Evolutionary conservation across 768 basidiomycete species (phyloP).

Genomic region (Suillus paluster): DNA sequence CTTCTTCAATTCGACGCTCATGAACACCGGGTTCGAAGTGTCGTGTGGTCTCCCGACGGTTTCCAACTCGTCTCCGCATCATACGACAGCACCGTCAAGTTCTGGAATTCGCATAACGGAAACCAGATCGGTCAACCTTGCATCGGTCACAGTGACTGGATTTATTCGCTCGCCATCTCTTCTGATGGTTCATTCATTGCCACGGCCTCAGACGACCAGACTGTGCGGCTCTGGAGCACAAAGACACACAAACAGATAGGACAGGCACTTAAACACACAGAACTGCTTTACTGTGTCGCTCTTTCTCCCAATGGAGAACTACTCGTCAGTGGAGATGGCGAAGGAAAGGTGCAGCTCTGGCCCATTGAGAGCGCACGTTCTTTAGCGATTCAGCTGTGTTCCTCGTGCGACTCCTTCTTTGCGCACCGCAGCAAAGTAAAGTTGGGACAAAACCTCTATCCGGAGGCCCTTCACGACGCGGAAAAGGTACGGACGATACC

Average conservation of each 20-base stretch:
- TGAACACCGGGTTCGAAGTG: too few species aligned
- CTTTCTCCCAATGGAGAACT: not conserved
- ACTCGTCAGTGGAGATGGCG: not conserved
- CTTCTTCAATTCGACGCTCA: too few species aligned
- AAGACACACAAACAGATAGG: slow-evolving; percentile 3
- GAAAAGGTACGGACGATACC: not conserved
- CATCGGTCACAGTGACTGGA: slow-evolving; percentile 22
- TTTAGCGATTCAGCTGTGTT: too few species aligned
- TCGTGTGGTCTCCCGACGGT: too few species aligned
- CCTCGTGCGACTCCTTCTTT: too few species aligned
- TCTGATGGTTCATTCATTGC: slow-evolving; percentile 33
- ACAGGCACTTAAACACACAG: not conserved
- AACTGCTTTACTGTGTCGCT: not conserved
- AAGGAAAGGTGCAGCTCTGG: not conserved
- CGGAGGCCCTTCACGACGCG: not conserved
- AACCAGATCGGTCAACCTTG: slow-evolving; percentile 16
- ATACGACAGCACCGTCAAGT: too few species aligned
- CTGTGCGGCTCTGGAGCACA: slow-evolving; percentile 10
- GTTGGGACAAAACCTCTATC: not conserved
- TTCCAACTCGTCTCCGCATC: too few species aligned
- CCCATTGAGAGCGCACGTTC: not conserved
- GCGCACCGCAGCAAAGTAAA: too few species aligned
- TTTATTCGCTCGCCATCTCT: slow-evolving; percentile 31
- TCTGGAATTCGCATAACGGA: not conserved
- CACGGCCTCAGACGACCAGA: slow-evolving; percentile 1